Base-by-base conservation (phyloP, 345 rosid species). In the Aegle marmelos region DNA sequence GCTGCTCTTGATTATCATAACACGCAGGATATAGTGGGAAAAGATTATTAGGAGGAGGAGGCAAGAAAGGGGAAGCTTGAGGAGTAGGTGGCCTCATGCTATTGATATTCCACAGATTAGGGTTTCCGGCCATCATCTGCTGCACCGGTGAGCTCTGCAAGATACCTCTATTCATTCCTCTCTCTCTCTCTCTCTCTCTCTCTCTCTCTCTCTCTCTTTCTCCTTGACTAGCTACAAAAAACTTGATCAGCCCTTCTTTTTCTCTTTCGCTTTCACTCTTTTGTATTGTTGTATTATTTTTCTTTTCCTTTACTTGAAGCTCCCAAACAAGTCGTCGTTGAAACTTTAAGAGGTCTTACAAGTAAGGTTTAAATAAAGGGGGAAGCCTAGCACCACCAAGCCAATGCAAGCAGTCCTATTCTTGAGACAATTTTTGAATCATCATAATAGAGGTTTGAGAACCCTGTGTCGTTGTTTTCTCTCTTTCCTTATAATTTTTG, bases 121-220 rank as follows among this genome's bases (percentile, higher is more conserved):
- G 93, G 94, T 89, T 94, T 79, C 93, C 95, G 79, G 94, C 83
- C 89, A 90, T 89, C 87, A 94, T 79, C 88, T 90, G 94, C 76
- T 90, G 94, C 79, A 91, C 92, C 80, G 94, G 91, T 65, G 97
- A 91, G 82, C 89, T 90, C 84, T 92, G 91, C 85, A 92, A 80
- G 68, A 86, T 90, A 45, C 92, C 91, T 85, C 90, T 81, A 81
- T 94, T 91, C 97, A 92, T 94, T 67, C 70, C 41, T 59, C 27
- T 65, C 77, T 70, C 78, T 78, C 25, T 27, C 7, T 25, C 14
- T 33, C 57, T 24, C 30, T 28, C 63, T n/a, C 24, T 59, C 11
- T 63, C 16, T 53, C 50, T 45, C 16, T 53, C 50, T 45, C 17
- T 36, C 39, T 36, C 33, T 31, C 33, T 31, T 1, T 36, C 39